Evolutionary conservation across 2,329 filamentous ascomycete genomes (phyloP).

Genomic region (Monosporascus sp.): DNA sequence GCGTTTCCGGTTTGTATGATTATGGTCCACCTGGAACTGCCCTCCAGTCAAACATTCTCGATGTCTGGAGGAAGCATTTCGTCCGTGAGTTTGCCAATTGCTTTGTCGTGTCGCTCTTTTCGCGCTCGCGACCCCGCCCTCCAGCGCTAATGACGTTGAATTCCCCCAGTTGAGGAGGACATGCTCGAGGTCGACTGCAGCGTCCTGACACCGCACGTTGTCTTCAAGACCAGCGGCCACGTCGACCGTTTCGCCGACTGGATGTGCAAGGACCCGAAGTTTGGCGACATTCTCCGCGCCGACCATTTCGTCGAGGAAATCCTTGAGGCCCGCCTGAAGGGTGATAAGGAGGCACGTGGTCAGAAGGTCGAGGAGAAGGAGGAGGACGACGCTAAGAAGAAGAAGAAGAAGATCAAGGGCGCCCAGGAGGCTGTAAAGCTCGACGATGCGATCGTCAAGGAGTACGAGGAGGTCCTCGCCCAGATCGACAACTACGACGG

Average conservation of each 20-base stretch:
- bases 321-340: slow-evolving; percentile 79
- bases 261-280: slow-evolving; percentile 99
- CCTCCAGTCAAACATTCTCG: slow-evolving; percentile 81
- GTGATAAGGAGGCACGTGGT: slow-evolving; percentile 87
- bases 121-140: slow-evolving; percentile 39
- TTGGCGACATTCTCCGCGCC: slow-evolving; percentile 90
- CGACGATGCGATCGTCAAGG: slow-evolving; percentile 76
- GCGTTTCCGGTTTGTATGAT: slow-evolving; percentile 84
- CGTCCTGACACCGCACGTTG: slow-evolving; percentile 85
- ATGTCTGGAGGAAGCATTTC: slow-evolving; percentile 90
- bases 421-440: slow-evolving; percentile 76
- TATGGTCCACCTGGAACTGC: slow-evolving; percentile 87
- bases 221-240: slow-evolving; percentile 93
- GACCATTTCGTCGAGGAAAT: slow-evolving; percentile 97
- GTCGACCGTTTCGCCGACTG: slow-evolving; percentile 98
- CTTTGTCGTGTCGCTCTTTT: slow-evolving; percentile 60
- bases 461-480: slow-evolving; percentile 88
- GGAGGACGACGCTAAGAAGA: slow-evolving; percentile 58
- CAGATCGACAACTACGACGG: slow-evolving; percentile 95
- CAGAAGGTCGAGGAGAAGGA: slow-evolving; percentile 74
- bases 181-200: slow-evolving; percentile 96
- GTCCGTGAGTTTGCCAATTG: slow-evolving; percentile 41
- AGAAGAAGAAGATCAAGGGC: slow-evolving; percentile 85
- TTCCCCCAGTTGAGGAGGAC: slow-evolving; percentile 64
- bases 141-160: slow-evolving; percentile 52